A percentile compares a stretch with the other conserved stretches of the same genome.
Evolutionary conservation across 345 rosid species (phyloP).

Genomic region (Populus pruinosa): DNA sequence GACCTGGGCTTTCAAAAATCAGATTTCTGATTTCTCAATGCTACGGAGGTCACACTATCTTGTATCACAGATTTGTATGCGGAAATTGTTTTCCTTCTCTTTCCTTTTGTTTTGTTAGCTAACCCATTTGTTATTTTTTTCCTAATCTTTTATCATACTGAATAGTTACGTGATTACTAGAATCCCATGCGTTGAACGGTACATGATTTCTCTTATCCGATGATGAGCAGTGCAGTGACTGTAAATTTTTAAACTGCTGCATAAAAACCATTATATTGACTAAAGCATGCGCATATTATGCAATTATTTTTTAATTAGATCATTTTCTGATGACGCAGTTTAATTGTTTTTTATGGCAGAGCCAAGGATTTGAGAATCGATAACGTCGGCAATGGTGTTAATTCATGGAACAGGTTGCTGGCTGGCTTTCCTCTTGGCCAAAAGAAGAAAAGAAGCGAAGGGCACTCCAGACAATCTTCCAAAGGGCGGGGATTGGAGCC

Average conservation of each 20-base stretch:
- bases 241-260: not conserved
- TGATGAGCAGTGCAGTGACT: not conserved
- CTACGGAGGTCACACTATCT: not conserved
- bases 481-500: no score
- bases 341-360: conserved; percentile 17
- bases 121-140: not conserved
- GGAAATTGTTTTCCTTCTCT: not conserved
- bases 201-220: not conserved
- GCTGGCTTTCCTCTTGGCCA: no score
- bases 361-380: conserved; percentile 15
- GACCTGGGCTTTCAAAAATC: not conserved
- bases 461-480: no score
- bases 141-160: not conserved
- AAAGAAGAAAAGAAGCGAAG: no score
- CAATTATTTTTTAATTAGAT: not conserved
- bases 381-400: not conserved
- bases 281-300: not conserved
- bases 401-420: not conserved
- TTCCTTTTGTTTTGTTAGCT: not conserved
- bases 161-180: not conserved
- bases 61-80: not conserved
- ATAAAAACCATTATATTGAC: not conserved
- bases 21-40: not conserved
- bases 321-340: not conserved
- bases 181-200: not conserved